These are phyloP conservation scores for Melampsora occidentalis DNA, from an alignment of 1,284 basidiomycete genomes.

Conservation along the genomic window DNA sequence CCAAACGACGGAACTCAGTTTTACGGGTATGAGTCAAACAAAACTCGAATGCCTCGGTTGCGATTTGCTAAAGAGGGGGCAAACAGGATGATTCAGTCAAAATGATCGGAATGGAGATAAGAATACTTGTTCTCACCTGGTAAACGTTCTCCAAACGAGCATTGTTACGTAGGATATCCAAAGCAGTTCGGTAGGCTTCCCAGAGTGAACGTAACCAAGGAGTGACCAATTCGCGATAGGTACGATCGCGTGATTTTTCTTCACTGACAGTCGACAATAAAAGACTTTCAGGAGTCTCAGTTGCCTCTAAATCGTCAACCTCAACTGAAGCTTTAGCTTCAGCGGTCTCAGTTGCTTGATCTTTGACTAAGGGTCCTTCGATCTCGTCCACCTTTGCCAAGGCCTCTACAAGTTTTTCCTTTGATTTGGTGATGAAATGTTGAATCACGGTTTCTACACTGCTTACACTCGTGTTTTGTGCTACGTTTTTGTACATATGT, in stretches of 20 bases:
- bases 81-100: conserved; percentile 9
- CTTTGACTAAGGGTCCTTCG: conserved; percentile 50
- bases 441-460: conserved; percentile 92
- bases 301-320: conserved; percentile 81
- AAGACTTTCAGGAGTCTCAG: conserved; percentile 87
- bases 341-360: conserved; percentile 60
- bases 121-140: conserved; percentile 63
- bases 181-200: conserved; percentile 94
- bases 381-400: conserved; percentile 61
- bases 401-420: conserved; percentile 80
- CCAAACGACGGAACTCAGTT: conserved; percentile 94
- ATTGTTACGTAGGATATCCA: conserved; percentile 97
- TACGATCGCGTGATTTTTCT: conserved; percentile 89
- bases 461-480: conserved; percentile 89
- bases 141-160: conserved; percentile 89
- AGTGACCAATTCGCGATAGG: conserved; percentile 89
- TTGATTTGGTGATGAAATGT: conserved; percentile 80
- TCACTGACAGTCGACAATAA: conserved; percentile 81
- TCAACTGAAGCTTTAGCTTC: not conserved
- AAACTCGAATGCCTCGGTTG: conserved; percentile 95
- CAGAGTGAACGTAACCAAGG: conserved; percentile 98
- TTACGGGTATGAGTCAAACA: conserved; percentile 91
- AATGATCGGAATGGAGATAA: conserved; percentile 11
- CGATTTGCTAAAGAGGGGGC: conserved; percentile 68
- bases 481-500: conserved; percentile 70